Conservation (phyloP, 2,329 filamentous ascomycete genomes). For the Venturiaceae sp. region DNA sequence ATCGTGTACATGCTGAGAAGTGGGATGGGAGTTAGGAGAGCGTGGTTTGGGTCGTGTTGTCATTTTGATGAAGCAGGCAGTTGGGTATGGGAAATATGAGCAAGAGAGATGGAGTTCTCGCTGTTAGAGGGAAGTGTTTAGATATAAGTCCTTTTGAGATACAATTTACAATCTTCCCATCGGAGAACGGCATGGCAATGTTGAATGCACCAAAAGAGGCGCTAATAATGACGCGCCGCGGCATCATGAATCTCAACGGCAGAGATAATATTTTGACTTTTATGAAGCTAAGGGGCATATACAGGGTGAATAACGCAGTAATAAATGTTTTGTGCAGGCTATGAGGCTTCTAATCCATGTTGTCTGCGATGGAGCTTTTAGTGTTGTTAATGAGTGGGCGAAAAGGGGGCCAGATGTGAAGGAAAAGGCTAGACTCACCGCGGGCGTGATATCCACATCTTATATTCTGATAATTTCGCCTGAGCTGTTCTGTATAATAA, state of each 20-base stretch:
- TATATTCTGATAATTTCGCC: too few species aligned
- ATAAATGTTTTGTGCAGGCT: background rate
- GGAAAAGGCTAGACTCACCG: background rate
- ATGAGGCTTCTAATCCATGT: background rate
- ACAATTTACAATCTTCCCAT: too few species aligned
- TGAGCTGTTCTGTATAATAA: too few species aligned
- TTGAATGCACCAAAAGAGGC: background rate
- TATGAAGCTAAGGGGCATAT: background rate
- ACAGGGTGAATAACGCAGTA: background rate
- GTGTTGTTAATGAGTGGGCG: background rate
- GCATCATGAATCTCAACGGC: background rate
- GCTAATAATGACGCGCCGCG: background rate
- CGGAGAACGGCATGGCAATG: background rate
- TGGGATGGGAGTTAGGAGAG: background rate
- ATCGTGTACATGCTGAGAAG: background rate
- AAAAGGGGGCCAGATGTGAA: background rate
- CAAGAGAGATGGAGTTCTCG: too few species aligned
- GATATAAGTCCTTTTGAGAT: too few species aligned
- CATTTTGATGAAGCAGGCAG: background rate
- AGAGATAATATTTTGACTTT: background rate
- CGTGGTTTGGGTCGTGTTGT: background rate
- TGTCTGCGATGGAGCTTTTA: background rate
- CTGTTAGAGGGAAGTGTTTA: too few species aligned
- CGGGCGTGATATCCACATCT: too few species aligned
- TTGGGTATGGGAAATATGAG: background rate